phyloP scores from a whole-genome alignment of 495 filamentous ascomycete species.

The Talaromyces proteolyticus region DNA sequence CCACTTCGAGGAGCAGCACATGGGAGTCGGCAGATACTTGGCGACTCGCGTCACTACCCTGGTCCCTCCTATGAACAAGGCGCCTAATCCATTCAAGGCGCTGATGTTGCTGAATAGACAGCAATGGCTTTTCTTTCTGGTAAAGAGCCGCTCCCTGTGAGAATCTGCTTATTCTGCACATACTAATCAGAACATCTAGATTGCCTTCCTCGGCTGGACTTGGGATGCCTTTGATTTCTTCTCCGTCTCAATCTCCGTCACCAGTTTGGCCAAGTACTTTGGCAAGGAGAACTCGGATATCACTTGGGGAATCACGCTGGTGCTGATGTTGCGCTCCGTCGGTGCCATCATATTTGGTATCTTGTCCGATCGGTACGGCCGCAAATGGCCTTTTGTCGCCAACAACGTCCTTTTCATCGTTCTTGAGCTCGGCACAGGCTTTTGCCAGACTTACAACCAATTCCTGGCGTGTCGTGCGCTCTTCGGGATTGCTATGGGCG shows the following conservation, averaged over 20 bases:
- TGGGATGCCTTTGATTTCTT: conserved; percentile 95
- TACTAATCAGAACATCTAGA: conserved; percentile 10
- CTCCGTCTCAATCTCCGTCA: conserved; percentile 73
- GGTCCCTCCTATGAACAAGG: conserved; percentile 69
- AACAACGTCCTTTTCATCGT: conserved; percentile 80
- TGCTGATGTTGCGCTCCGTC: conserved; percentile 73
- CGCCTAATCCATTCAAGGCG: conserved; percentile 71
- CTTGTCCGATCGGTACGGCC: conserved; percentile 73
- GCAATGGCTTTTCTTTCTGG: conserved; percentile 83
- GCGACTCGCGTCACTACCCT: conserved; percentile 67
- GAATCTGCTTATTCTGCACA: conserved; percentile 11
- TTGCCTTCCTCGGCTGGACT: conserved; percentile 68
- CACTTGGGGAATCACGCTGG: conserved; percentile 86
- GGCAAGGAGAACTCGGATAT: conserved; percentile 65
- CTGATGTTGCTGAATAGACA: conserved; percentile 61
- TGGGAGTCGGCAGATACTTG: conserved; percentile 57
- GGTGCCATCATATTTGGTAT: conserved; percentile 73
- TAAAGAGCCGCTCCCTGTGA: conserved; percentile 16
- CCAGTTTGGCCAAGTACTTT: conserved; percentile 61
- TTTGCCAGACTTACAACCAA: conserved; percentile 68
- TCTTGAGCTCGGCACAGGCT: conserved; percentile 75
- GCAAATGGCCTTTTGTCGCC: conserved; percentile 84
- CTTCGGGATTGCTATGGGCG: conserved; percentile 89
- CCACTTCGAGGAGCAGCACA: conserved; percentile 24
- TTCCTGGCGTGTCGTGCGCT: conserved; percentile 77